Evolutionary conservation across 441 rosid species (phyloP).

Genomic region (Kokia cookei): DNA sequence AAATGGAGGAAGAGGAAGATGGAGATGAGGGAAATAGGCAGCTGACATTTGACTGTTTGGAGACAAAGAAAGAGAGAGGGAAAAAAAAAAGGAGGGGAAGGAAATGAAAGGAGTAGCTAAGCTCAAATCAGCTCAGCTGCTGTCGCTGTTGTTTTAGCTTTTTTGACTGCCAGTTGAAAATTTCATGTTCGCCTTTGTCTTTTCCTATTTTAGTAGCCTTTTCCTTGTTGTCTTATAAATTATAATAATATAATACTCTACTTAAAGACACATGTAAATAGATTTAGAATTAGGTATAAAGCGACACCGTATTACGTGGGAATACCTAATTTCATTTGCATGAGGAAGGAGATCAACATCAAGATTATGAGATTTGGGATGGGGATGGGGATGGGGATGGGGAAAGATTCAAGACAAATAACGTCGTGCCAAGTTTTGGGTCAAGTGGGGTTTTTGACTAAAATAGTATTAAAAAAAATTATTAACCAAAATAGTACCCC

Average conservation of each 20-base stretch:
- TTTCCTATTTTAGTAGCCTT: background rate
- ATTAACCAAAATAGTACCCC: too few relatives aligned
- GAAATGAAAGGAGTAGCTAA: background rate
- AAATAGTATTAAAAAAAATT: too few relatives aligned
- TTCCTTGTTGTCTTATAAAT: background rate
- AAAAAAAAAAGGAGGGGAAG: background rate
- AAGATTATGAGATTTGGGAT: background rate
- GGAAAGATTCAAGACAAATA: background rate
- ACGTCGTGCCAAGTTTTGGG: background rate
- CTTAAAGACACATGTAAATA: background rate
- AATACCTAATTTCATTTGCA: too few relatives aligned
- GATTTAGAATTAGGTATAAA: background rate
- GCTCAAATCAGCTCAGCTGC: background rate
- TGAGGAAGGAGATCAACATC: background rate
- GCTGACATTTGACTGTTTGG: conserved; percentile 40
- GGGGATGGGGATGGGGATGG: background rate
- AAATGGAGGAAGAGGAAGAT: conserved; percentile 3
- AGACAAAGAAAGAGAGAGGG: background rate
- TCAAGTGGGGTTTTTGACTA: too few relatives aligned
- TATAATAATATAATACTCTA: too few relatives aligned
- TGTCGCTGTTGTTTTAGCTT: background rate
- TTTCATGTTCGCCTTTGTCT: background rate
- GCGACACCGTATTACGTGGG: background rate
- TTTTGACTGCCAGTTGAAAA: conserved; percentile 6
- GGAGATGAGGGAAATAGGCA: conserved; percentile 4